Evolutionary conservation across 805 yeast species (phyloP).

Genomic region (Candida namnaoensis): DNA sequence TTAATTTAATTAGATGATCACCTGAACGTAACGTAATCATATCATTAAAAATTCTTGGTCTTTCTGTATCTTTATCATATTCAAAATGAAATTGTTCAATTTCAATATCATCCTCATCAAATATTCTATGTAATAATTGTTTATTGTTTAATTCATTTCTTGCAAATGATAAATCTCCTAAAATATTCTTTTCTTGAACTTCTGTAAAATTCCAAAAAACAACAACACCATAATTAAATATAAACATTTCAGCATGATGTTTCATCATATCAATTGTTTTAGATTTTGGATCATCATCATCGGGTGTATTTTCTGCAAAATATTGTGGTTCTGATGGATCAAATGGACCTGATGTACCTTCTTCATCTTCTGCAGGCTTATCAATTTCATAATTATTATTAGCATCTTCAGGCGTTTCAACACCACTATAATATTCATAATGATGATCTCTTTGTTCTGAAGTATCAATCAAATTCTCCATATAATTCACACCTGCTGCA

Average conservation of each 20-base stretch:
- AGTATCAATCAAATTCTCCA: constrained; percentile 73
- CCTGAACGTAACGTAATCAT: constrained; percentile 87
- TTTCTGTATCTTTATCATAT: constrained; percentile 45
- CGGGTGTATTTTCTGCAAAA: constrained; percentile 43
- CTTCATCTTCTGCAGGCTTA: constrained; percentile 17
- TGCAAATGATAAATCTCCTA: constrained; percentile 74
- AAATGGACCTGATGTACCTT: constrained; percentile 41
- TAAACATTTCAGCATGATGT: constrained; percentile 77
- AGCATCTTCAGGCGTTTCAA: constrained; percentile 51
- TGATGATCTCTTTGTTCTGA: constrained; percentile 88
- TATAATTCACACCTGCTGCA: constrained; percentile 32
- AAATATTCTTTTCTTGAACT: constrained; percentile 82
- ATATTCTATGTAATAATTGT: constrained; percentile 58
- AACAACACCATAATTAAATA: constrained; percentile 89
- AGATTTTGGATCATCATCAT: constrained; percentile 5
- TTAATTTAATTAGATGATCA: constrained; percentile 85
- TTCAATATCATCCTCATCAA: constrained; percentile 84
- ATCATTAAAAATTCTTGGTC: constrained; percentile 83
- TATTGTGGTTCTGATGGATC: constrained; percentile 92
- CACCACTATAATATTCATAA: constrained; percentile 81
- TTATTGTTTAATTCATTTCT: constrained; percentile 32
- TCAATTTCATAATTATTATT: constrained; percentile 31
- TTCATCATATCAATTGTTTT: constrained; percentile 16
- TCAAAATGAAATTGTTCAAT: constrained; percentile 61
- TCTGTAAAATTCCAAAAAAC: constrained; percentile 97